Evolutionary conservation across 306 rosid species (phyloP).

Genomic region (Inga leiocalycina): DNA sequence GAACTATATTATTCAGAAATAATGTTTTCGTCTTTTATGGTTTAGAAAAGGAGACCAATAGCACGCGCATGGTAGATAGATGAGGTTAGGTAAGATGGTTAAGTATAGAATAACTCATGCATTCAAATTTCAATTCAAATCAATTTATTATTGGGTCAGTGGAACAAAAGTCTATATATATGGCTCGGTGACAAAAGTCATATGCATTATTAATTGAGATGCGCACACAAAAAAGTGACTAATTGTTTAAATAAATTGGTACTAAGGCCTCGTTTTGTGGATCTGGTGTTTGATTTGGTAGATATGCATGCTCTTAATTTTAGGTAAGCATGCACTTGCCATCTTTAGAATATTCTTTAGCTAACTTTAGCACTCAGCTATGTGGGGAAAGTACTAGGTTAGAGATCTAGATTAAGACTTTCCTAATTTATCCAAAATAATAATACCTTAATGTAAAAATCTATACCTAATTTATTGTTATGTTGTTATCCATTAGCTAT

Average conservation of each 20-base stretch:
- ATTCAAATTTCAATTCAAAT: not conserved
- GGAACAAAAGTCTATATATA: not conserved
- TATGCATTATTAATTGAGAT: not conserved
- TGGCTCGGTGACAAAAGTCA: not conserved
- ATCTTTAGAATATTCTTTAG: not conserved
- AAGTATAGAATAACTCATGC: not conserved
- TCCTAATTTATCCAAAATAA: no score
- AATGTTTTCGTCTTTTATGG: not conserved
- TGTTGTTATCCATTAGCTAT: no score
- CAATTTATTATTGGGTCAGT: not conserved
- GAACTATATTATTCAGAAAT: not conserved
- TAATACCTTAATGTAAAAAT: no score
- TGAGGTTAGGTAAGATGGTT: not conserved
- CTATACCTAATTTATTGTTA: no score
- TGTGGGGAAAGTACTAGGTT: not conserved
- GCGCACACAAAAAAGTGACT: not conserved
- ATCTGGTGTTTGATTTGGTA: not conserved
- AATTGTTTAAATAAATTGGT: not conserved
- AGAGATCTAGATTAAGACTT: no score
- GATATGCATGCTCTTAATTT: not conserved
- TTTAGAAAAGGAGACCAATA: not conserved
- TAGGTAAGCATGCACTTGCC: not conserved
- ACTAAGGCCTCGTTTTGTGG: not conserved
- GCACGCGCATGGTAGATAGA: not conserved
- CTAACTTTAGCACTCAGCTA: not conserved